phyloP scores from a whole-genome alignment of 805 yeast genomes.

The Starmerella bacillaris region DNA sequence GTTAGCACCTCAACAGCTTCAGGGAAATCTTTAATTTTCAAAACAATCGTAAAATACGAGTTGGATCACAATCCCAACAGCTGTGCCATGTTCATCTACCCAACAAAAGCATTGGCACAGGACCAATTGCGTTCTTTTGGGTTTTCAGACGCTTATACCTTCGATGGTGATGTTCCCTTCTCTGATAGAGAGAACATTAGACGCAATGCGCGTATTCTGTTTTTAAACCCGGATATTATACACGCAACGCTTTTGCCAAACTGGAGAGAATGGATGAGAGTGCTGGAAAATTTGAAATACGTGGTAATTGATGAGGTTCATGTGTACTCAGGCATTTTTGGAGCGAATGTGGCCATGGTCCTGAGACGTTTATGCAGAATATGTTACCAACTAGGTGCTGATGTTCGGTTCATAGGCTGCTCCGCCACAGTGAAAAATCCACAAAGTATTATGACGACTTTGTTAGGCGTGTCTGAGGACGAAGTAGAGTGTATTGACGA shows the following conservation, averaged over 20 bases:
- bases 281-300: slow-evolving; percentile 43
- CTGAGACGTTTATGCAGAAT: slow-evolving; percentile 64
- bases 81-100: slow-evolving; percentile 77
- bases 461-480: slow-evolving; percentile 40
- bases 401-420: slow-evolving; percentile 59
- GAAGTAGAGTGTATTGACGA: slow-evolving; percentile 20
- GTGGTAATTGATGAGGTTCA: slow-evolving; percentile 78
- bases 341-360: slow-evolving; percentile 75
- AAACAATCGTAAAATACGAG: slow-evolving; percentile 50
- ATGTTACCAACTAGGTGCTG: slow-evolving; percentile 35
- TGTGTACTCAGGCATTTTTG: slow-evolving; percentile 76
- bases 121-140: slow-evolving; percentile 70
- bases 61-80: slow-evolving; percentile 27
- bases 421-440: slow-evolving; percentile 85
- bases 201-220: slow-evolving; percentile 53
- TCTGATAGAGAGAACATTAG: slow-evolving; percentile 37
- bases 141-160: slow-evolving; percentile 39
- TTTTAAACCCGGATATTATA: slow-evolving; percentile 89
- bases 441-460: slow-evolving; percentile 43
- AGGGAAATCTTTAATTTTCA: slow-evolving; percentile 87
- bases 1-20: slow-evolving; percentile 92
- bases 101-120: slow-evolving; percentile 94
- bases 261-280: slow-evolving; percentile 54
- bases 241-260: slow-evolving; percentile 73
- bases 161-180: slow-evolving; percentile 81